A percentile compares a stretch with the other conserved stretches of the same genome.
Evolutionary conservation across 805 yeast genomes (phyloP).

Genomic region (Schwanniomyces pseudopolymorphus): DNA sequence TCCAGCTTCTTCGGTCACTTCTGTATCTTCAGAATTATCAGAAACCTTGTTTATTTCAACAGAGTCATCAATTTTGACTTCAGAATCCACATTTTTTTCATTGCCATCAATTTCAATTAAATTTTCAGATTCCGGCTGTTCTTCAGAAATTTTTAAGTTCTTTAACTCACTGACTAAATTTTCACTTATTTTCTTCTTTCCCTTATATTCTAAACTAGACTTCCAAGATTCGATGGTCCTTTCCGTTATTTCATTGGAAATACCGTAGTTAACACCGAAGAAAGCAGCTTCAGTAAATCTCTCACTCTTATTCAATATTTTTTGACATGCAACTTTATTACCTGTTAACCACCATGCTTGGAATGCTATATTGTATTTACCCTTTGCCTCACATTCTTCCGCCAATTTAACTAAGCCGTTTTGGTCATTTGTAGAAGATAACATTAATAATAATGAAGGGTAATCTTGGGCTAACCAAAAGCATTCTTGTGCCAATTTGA

Average conservation of each 20-base stretch:
- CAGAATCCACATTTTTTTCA: slow-evolving; percentile 1
- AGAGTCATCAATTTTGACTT: slow-evolving; percentile 27
- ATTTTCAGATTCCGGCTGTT: slow-evolving; percentile 11
- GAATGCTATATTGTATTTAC: slow-evolving; percentile 87
- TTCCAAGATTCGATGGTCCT: slow-evolving; percentile 68
- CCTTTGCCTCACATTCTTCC: slow-evolving; percentile 61
- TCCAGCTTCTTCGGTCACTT: slow-evolving; percentile 12
- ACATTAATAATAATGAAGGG: slow-evolving; percentile 75
- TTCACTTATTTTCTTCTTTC: slow-evolving; percentile 58
- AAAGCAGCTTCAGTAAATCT: slow-evolving; percentile 84
- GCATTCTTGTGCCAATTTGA: slow-evolving; percentile 76
- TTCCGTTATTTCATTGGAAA: slow-evolving; percentile 38
- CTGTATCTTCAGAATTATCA: too few relatives aligned
- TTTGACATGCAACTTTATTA: slow-evolving; percentile 60
- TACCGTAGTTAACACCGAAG: slow-evolving; percentile 70
- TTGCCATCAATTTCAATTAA: slow-evolving; percentile 20
- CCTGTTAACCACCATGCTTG: slow-evolving; percentile 88
- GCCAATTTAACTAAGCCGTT: slow-evolving; percentile 64
- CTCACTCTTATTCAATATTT: slow-evolving; percentile 63
- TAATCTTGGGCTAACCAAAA: slow-evolving; percentile 78
- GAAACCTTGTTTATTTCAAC: slow-evolving; percentile 32
- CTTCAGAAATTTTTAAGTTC: slow-evolving; percentile 11
- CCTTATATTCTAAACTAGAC: slow-evolving; percentile 46
- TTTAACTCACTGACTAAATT: slow-evolving; percentile 51
- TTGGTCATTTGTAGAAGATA: slow-evolving; percentile 77